Base-by-base conservation (phyloP, 129 eudicot species). In the Ambrosia artemisiifolia region DNA sequence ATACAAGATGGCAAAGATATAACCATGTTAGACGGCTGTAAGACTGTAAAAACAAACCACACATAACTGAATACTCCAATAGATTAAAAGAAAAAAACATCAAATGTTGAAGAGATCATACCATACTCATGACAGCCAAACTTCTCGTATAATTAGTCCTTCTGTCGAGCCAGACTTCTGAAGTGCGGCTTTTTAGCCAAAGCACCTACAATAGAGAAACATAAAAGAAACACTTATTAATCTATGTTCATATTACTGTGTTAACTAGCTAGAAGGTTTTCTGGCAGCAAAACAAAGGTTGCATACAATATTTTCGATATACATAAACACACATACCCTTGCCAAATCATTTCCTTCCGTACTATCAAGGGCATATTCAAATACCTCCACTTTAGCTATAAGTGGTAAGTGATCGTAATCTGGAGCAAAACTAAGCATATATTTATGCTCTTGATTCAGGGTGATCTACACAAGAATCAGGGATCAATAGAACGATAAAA, bases 81-180 rank as follows among this genome's bases (percentile, higher is more conserved):
- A 60, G 3, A 13, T 13, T 14, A 12, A 59, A 5, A 24, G 55
- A 16, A 19, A 51, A 51, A 74, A 19, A 20, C 30, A 9, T 50
- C 16, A 14, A 4, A 65, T 40, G 20, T 18, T 38, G 16, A 65
- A 30, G n/a, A 75, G 6, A 55, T 64, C 72, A 42, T 88, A 95
- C 99, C 99, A 95, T 95, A 83, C 99, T 95, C 99, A 95, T 95
- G 69, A 95, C 99, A 54, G 99, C 99, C 84, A 95, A 88, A 80
- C 99, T 95, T 85, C 99, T 88, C n/a, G 99, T 88, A 72, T 90
- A 95, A 76, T 90, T 90, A 34, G 99, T 95, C 85, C 99, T 85
- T 70, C 99, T 83, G 72, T 88, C 95, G 38, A 95, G 78, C 99
- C 99, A 95, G 44, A 95, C 89, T 83, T 95, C 99, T 44, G 99